These are phyloP conservation scores for Neoascochyta sp. DNA, from an alignment of 2,329 filamentous ascomycete genomes.

Conservation along the genomic window DNA sequence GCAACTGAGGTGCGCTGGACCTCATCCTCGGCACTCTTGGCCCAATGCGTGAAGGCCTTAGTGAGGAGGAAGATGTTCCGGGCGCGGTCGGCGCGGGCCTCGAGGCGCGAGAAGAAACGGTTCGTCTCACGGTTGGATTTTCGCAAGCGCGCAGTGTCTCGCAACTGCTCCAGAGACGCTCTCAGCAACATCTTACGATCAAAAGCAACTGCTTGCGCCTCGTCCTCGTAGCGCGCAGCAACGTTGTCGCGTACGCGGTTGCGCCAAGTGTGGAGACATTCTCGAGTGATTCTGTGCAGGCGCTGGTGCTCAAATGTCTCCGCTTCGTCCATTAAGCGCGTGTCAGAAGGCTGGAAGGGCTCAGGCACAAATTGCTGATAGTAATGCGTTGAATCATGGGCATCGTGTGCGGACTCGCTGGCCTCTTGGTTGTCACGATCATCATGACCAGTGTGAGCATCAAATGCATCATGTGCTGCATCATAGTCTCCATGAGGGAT, in stretches of 20 bases:
- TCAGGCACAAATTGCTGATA: constrained; percentile 29
- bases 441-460: background rate
- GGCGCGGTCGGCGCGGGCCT: constrained; percentile 59
- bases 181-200: constrained; percentile 52
- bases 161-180: constrained; percentile 48
- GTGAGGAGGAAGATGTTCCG: constrained; percentile 63
- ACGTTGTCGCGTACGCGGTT: constrained; percentile 38
- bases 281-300: constrained; percentile 23
- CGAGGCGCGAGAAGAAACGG: constrained; percentile 54
- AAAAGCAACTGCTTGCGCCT: constrained; percentile 41
- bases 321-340: constrained; percentile 50
- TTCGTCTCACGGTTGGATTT: constrained; percentile 47
- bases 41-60: constrained; percentile 68
- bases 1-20: constrained; percentile 64
- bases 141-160: constrained; percentile 27
- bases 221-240: constrained; percentile 24
- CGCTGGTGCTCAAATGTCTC: constrained; percentile 40
- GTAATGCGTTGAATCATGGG: constrained; percentile 9
- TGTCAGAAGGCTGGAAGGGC: constrained; percentile 49
- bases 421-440: background rate
- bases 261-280: constrained; percentile 46
- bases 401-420: background rate
- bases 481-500: constrained; percentile 18
- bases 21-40: constrained; percentile 60
- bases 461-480: too few species aligned